Base-by-base conservation (phyloP, 208 protist genomes). In the Porcisia hertigi region DNA sequence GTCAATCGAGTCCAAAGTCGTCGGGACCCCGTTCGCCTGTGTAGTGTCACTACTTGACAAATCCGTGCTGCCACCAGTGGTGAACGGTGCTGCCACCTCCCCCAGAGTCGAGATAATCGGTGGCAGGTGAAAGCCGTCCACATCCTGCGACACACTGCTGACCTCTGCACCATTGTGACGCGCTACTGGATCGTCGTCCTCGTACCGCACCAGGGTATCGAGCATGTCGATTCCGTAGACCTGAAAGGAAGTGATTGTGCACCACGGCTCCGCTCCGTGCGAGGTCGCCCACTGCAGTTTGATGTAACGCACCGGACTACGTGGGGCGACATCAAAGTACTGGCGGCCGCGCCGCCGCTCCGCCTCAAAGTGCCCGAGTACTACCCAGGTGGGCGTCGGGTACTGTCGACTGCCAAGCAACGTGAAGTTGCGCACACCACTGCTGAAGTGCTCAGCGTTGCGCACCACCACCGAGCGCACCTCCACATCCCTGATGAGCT, bases 381-480 rank as follows among this genome's bases (percentile, higher is more conserved):
- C 72, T n/a, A 59, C 30, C 72, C 62, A 76, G 43, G 60, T 54
- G 47, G 72, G 11, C 18, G 59, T 76, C 45, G 72, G 72, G 72
- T 76, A 69, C 59, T 69, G 58, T 43, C 43, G 43, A 58, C 70
- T 73, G 20, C 70, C 70, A 16, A 73, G 70, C 70, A 73, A 25
- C 25, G 72, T 76, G 60, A 76, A 76, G 60, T 69, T 76, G 72
- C 72, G 72, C 45, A 76, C 72, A 53, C 62, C 72, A 60, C 72
- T 76, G 60, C 58, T 66, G 41, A 76, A 69, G 72, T 76, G 62
- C 49, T 69, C 72, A 9, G 72, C 59, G 36, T 76, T 69, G 30
- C 62, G 72, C 72, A 76, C 23, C 72, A 76, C 58, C 25, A 76
- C 70, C 20, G 70, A 45, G n/a, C 70, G 70, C 54, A 73, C 70